Conservation (phyloP, 345 rosid species). For the Lumnitzera racemosa region DNA sequence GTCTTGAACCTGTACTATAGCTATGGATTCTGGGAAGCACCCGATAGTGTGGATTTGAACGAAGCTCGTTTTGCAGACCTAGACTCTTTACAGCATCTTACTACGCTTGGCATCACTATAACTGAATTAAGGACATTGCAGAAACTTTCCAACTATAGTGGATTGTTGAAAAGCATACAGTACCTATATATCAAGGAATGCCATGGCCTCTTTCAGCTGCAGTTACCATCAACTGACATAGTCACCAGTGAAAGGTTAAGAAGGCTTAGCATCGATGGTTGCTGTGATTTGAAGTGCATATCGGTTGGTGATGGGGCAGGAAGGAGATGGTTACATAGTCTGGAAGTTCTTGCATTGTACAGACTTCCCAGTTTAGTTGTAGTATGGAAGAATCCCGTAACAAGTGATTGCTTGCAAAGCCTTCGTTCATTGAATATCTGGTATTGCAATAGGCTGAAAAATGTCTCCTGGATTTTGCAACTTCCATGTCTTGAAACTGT, state of each 20-base stretch:
- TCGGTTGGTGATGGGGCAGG: constrained; percentile 21
- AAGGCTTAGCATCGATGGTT: constrained; percentile 42
- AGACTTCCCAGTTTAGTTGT: too few species aligned
- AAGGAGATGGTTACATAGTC: constrained; percentile 28
- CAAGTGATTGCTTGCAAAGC: too few species aligned
- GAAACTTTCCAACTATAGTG: constrained; percentile 13
- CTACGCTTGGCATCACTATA: too few species aligned
- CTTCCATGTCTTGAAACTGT: constrained; percentile 19
- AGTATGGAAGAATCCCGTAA: too few species aligned
- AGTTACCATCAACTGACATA: constrained; percentile 19
- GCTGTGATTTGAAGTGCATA: constrained; percentile 31
- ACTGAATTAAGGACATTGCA: constrained; percentile 11
- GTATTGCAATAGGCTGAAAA: too few species aligned
- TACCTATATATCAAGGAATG: constrained; percentile 36
- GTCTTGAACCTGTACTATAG: too few species aligned
- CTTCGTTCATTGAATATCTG: too few species aligned
- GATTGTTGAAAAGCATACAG: constrained; percentile 27
- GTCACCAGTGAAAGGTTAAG: constrained; percentile 28
- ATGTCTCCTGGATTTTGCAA: constrained; percentile 21
- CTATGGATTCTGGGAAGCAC: too few species aligned
- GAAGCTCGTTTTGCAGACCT: too few species aligned
- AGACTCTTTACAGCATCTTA: too few species aligned
- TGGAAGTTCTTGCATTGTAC: constrained; percentile 43
- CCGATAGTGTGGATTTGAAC: too few species aligned
- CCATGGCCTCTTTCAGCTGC: constrained; percentile 17